A percentile compares a stretch with the other conserved stretches of the same genome.
Evolutionary conservation across 2,329 filamentous ascomycete genomes (phyloP).

Genomic region (Fusarium xylarioides): DNA sequence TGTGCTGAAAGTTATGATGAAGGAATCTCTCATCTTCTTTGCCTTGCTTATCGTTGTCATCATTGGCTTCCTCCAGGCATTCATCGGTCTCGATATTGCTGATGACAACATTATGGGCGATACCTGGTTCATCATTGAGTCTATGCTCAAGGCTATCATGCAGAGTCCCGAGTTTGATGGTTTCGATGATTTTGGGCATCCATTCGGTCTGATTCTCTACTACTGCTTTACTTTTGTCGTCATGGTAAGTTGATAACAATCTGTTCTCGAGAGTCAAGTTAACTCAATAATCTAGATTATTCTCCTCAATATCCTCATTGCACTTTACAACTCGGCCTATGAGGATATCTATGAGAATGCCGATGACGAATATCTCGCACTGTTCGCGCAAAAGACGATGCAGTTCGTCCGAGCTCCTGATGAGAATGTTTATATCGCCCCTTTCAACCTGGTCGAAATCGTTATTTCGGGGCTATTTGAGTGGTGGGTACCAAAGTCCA

Average conservation of each 20-base stretch:
- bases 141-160: slow-evolving; percentile 91
- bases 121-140: slow-evolving; percentile 76
- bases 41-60: slow-evolving; percentile 86
- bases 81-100: slow-evolving; percentile 87
- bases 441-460: slow-evolving; percentile 93
- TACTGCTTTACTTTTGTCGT: slow-evolving; percentile 98
- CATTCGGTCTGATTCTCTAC: slow-evolving; percentile 94
- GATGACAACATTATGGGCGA: slow-evolving; percentile 77
- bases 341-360: slow-evolving; percentile 94
- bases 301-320: slow-evolving; percentile 94
- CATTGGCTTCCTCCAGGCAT: slow-evolving; percentile 89
- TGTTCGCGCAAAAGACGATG: slow-evolving; percentile 94
- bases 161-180: slow-evolving; percentile 88
- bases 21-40: slow-evolving; percentile 95
- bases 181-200: slow-evolving; percentile 90
- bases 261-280: background rate
- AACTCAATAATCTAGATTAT: slow-evolving; percentile 59
- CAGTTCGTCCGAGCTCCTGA: slow-evolving; percentile 96
- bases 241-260: slow-evolving; percentile 68
- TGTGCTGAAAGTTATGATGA: slow-evolving; percentile 94
- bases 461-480: slow-evolving; percentile 82
- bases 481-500: slow-evolving; percentile 86
- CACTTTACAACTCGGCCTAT: slow-evolving; percentile 95
- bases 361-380: slow-evolving; percentile 92
- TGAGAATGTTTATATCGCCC: slow-evolving; percentile 97